Evolutionary conservation across 805 yeast genomes (phyloP).

Genomic region (Metschnikowia peoriensis): DNA sequence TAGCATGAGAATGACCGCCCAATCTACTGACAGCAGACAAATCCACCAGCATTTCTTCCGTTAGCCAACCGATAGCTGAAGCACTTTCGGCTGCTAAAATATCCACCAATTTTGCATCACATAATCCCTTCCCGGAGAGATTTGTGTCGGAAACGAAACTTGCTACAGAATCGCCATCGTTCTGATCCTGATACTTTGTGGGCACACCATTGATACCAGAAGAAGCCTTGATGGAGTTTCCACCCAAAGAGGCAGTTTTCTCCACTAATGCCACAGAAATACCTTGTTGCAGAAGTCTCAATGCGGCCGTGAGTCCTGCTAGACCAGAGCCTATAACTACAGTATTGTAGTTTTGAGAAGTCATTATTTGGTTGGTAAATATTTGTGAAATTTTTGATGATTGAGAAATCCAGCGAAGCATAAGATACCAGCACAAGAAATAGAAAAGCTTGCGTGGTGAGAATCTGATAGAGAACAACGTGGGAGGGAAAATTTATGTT

Average conservation of each 20-base stretch:
- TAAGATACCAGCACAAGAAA: conserved; percentile 6
- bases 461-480: not conserved
- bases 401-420: conserved; percentile 3
- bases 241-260: conserved; percentile 50
- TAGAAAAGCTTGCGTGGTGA: conserved; percentile 5
- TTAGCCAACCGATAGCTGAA: conserved; percentile 35
- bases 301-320: conserved; percentile 51
- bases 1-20: conserved; percentile 41
- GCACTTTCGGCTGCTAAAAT: conserved; percentile 26
- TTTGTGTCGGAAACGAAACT: conserved; percentile 30
- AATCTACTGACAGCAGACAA: conserved; percentile 31
- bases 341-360: conserved; percentile 6
- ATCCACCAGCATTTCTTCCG: conserved; percentile 25
- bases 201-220: conserved; percentile 55
- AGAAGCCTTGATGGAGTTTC: conserved; percentile 61
- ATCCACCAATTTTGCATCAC: conserved; percentile 25
- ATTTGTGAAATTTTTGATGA: not conserved
- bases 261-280: conserved; percentile 48
- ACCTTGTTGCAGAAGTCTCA: conserved; percentile 36
- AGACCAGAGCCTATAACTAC: conserved; percentile 55
- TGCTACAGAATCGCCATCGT: conserved; percentile 26
- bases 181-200: conserved; percentile 25
- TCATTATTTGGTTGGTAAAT: conserved; percentile 1
- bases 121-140: conserved; percentile 32
- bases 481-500: not conserved